phyloP scores from a whole-genome alignment of 1,284 basidiomycete genomes.

The Trichosporon sp. region DNA sequence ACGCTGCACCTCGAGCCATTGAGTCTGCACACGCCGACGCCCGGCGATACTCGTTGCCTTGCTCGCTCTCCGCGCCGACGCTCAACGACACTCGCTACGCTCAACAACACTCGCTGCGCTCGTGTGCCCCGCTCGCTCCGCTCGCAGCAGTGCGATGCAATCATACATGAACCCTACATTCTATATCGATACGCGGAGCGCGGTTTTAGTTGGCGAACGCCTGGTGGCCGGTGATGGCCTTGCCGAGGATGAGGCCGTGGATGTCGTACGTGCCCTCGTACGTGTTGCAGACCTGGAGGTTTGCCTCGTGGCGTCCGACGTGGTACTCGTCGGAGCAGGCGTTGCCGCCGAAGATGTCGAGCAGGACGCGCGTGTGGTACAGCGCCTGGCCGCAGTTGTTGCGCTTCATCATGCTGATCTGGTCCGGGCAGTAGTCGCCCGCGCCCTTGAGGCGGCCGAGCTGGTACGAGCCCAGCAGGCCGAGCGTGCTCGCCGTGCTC shows the following conservation, averaged over 20 bases:
- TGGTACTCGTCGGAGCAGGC: slow-evolving; percentile 85
- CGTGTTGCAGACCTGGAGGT: slow-evolving; percentile 85
- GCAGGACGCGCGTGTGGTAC: slow-evolving; percentile 67
- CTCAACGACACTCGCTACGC: no score
- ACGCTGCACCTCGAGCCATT: no score
- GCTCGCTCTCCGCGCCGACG: no score
- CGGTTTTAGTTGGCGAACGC: slow-evolving; percentile 22
- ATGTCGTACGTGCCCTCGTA: slow-evolving; percentile 81
- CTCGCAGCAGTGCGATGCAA: background rate
- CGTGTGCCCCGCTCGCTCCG: no score
- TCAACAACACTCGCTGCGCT: no score
- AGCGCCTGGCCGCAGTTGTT: slow-evolving; percentile 95
- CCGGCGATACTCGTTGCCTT: no score
- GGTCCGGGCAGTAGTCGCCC: slow-evolving; percentile 75
- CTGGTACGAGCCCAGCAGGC: slow-evolving; percentile 70
- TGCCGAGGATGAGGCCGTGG: slow-evolving; percentile 81
- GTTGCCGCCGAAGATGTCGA: slow-evolving; percentile 89
- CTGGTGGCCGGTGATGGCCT: slow-evolving; percentile 74
- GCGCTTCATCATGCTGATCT: slow-evolving; percentile 90
- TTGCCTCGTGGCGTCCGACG: slow-evolving; percentile 82
- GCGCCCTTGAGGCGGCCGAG: slow-evolving; percentile 84
- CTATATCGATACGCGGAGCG: background rate
- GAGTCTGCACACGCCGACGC: no score
- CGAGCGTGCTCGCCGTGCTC: slow-evolving; percentile 74
- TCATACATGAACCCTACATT: background rate